Percentiles rank a stretch among this genome's conserved stretches.
Evolutionary conservation across 805 yeast species (phyloP).

Genomic region (Torulaspora microellipsoides): DNA sequence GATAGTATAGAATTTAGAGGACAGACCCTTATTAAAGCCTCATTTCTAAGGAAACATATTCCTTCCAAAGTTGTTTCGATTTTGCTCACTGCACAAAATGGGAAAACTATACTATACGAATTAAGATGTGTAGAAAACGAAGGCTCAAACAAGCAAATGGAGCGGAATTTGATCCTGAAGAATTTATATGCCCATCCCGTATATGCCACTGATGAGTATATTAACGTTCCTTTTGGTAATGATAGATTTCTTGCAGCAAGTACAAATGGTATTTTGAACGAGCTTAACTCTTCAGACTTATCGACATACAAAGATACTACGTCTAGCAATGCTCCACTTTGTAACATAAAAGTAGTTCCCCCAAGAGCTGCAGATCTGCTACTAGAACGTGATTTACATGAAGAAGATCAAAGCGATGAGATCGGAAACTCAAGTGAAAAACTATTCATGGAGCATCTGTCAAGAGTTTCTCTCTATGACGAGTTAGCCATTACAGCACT

Average conservation of each 20-base stretch:
- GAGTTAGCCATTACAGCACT: conserved; percentile 17
- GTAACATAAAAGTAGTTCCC: conserved; percentile 12
- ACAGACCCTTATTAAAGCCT: conserved; percentile 15
- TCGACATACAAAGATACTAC: conserved; percentile 14
- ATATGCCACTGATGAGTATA: conserved; percentile 14
- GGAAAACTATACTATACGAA: conserved; percentile 26
- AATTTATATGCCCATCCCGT: conserved; percentile 21
- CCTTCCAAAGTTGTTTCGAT: conserved; percentile 14
- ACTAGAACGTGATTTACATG: conserved; percentile 4
- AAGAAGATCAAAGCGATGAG: background rate
- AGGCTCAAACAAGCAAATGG: conserved; percentile 4
- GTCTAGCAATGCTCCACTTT: conserved; percentile 2
- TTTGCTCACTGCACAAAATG: conserved; percentile 20
- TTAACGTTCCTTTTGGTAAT: conserved; percentile 6
- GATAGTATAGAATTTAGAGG: conserved; percentile 24
- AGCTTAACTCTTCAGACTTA: conserved; percentile 21
- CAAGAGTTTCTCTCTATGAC: conserved; percentile 14
- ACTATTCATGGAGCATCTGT: conserved; percentile 11
- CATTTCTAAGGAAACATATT: conserved; percentile 16
- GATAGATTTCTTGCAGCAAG: conserved; percentile 20
- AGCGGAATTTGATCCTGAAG: conserved; percentile 20
- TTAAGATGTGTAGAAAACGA: conserved; percentile 10
- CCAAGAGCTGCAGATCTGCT: conserved; percentile 15
- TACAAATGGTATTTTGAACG: conserved; percentile 19
- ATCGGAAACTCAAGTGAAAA: background rate